phyloP scores from a whole-genome alignment of 129 eudicot genomes.

The Flaveria sonorensis region DNA sequence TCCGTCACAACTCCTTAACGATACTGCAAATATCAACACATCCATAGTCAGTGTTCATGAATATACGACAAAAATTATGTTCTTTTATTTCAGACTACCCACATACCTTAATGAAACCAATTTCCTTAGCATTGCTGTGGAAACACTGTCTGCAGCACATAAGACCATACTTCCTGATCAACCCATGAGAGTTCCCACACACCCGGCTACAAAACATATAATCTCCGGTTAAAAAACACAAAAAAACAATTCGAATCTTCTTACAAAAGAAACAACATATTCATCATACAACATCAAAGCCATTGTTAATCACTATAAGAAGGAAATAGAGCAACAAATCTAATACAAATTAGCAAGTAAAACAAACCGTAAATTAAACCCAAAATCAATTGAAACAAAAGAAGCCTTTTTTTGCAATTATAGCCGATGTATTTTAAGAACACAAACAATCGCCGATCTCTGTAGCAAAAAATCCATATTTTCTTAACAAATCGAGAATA shows the following conservation, averaged over 20 bases:
- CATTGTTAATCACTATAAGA: no score
- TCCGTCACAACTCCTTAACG: constrained; percentile 43
- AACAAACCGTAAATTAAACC: neutral
- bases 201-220: constrained; percentile 63
- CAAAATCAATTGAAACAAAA: neutral
- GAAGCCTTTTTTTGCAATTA: neutral
- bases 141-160: constrained; percentile 97
- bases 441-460: neutral
- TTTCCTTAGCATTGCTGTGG: constrained; percentile 90
- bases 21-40: constrained; percentile 46
- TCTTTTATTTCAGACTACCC: neutral
- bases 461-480: no score
- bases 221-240: neutral
- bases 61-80: neutral
- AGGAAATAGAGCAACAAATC: neutral
- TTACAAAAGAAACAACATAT: no score
- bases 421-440: neutral
- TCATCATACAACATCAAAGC: no score
- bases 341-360: neutral
- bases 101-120: constrained; percentile 87
- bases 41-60: neutral
- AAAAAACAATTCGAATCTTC: neutral
- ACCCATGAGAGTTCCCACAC: constrained; percentile 81
- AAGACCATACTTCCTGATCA: constrained; percentile 78
- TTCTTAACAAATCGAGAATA: no score